These are phyloP conservation scores for Puccinia polysora DNA, from an alignment of 1,284 basidiomycete species.

Conservation along the genomic window DNA sequence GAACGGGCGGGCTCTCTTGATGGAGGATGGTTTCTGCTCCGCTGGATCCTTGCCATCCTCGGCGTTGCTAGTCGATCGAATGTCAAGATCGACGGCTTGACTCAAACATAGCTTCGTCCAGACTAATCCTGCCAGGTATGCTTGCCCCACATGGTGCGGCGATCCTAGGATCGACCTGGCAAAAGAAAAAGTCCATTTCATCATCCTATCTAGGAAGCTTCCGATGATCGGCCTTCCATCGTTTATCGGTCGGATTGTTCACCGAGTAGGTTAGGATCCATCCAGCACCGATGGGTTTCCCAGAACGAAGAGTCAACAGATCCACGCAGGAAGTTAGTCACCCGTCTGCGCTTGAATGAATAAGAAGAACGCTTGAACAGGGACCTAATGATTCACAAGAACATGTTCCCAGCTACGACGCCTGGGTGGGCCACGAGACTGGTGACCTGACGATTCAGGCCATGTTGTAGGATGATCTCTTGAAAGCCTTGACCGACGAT, in stretches of 20 bases:
- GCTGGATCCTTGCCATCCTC: neutral
- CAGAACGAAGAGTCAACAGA: neutral
- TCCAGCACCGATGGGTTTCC: neutral
- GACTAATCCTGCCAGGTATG: constrained; percentile 23
- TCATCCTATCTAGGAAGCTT: constrained; percentile 29
- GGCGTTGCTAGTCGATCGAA: neutral
- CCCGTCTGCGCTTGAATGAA: neutral
- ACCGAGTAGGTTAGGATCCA: neutral
- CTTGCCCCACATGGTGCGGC: constrained; percentile 30
- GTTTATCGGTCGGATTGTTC: neutral
- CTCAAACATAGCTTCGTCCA: constrained; percentile 34
- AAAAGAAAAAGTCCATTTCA: constrained; percentile 37
- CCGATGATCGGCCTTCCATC: constrained; percentile 31
- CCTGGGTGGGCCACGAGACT: constrained; percentile 52
- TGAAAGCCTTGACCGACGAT: constrained; percentile 51
- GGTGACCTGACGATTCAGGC: constrained; percentile 2
- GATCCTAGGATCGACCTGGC: constrained; percentile 32
- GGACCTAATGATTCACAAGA: constrained; percentile 37
- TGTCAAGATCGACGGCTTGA: too few relatives aligned
- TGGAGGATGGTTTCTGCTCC: neutral
- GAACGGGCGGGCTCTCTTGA: neutral
- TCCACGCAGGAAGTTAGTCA: neutral
- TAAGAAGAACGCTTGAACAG: neutral
- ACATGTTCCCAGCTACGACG: constrained; percentile 53
- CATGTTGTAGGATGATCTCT: constrained; percentile 46